phyloP scores from a whole-genome alignment of 495 filamentous ascomycete species.

The Talaromyces liani region DNA sequence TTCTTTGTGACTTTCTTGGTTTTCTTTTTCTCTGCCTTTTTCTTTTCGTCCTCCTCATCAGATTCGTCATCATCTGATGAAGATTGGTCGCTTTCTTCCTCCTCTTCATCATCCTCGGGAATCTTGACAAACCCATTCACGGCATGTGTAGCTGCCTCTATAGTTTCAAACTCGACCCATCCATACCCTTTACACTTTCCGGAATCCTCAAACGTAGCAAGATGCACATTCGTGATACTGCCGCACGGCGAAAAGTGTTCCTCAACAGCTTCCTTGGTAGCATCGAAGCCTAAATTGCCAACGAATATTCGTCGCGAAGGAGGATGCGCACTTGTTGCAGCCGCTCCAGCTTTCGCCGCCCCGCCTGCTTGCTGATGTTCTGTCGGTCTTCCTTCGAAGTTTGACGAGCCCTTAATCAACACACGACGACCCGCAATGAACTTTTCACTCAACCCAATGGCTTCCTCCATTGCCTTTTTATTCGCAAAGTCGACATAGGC shows the following conservation, averaged over 20 bases:
- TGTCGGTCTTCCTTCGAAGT: conserved; percentile 70
- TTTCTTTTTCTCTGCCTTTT: conserved; percentile 43
- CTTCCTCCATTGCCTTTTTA: conserved; percentile 57
- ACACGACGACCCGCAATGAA: conserved; percentile 67
- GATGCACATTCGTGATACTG: conserved; percentile 64
- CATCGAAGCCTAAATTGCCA: conserved; percentile 82
- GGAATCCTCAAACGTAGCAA: conserved; percentile 92
- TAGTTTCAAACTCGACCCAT: conserved; percentile 82
- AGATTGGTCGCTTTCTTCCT: conserved; percentile 28
- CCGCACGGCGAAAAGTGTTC: conserved; percentile 80
- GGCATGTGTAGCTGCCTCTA: conserved; percentile 66
- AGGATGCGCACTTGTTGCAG: conserved; percentile 41
- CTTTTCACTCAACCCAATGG: conserved; percentile 72
- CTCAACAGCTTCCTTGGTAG: conserved; percentile 69
- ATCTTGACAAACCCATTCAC: conserved; percentile 73
- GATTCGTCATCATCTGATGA: conserved; percentile 26
- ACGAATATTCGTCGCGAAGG: conserved; percentile 79
- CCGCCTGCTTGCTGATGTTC: conserved; percentile 42
- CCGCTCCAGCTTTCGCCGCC: conserved; percentile 15
- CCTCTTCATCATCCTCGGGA: conserved; percentile 54
- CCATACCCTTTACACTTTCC: conserved; percentile 98
- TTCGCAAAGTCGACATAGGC: conserved; percentile 89
- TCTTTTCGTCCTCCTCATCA: conserved; percentile 19
- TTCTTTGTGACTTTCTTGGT: conserved; percentile 38
- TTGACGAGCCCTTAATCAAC: conserved; percentile 85